phyloP scores from a whole-genome alignment of 75 land plant genomes.

The Ceratopteris richardii region DNA sequence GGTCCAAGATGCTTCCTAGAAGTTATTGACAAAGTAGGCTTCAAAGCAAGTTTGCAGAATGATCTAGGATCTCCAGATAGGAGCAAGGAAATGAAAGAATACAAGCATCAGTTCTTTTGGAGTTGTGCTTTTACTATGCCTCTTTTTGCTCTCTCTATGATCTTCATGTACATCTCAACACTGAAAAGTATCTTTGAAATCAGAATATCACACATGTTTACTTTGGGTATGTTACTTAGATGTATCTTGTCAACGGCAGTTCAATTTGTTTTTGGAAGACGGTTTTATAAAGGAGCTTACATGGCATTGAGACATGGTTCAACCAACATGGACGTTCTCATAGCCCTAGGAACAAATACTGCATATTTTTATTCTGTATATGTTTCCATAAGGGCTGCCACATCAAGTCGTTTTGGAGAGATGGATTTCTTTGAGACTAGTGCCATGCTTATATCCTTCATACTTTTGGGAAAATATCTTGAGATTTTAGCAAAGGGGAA shows the following conservation, averaged over 20 bases:
- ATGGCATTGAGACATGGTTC: slow-evolving; percentile 52
- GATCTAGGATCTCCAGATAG: slow-evolving; percentile 12
- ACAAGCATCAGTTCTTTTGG: slow-evolving; percentile 15
- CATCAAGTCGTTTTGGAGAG: slow-evolving; percentile 26
- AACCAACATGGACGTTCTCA: slow-evolving; percentile 67
- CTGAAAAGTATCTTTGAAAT: slow-evolving; percentile 6
- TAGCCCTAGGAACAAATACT: slow-evolving; percentile 62
- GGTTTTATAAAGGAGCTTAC: slow-evolving; percentile 75
- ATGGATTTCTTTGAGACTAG: slow-evolving; percentile 63
- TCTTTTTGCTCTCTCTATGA: slow-evolving; percentile 27
- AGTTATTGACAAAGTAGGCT: slow-evolving; percentile 31
- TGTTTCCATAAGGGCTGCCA: slow-evolving; percentile 33
- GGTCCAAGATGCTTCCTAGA: slow-evolving; percentile 62
- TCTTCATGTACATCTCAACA: slow-evolving; percentile 31
- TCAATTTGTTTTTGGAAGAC: slow-evolving; percentile 28
- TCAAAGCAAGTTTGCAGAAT: slow-evolving; percentile 30
- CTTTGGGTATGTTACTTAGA: slow-evolving; percentile 20
- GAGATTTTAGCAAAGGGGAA: slow-evolving; percentile 60
- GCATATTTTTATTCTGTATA: slow-evolving; percentile 66
- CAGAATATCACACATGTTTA: slow-evolving; percentile 15
- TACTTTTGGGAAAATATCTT: slow-evolving; percentile 53
- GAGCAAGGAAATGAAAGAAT: slow-evolving; percentile 15
- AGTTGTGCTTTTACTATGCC: slow-evolving; percentile 23
- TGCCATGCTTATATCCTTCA: slow-evolving; percentile 62
- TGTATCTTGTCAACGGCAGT: slow-evolving; percentile 27